phyloP scores from a whole-genome alignment of 2,329 filamentous ascomycete species.

The Ceratocystis cacaofunesta region DNA sequence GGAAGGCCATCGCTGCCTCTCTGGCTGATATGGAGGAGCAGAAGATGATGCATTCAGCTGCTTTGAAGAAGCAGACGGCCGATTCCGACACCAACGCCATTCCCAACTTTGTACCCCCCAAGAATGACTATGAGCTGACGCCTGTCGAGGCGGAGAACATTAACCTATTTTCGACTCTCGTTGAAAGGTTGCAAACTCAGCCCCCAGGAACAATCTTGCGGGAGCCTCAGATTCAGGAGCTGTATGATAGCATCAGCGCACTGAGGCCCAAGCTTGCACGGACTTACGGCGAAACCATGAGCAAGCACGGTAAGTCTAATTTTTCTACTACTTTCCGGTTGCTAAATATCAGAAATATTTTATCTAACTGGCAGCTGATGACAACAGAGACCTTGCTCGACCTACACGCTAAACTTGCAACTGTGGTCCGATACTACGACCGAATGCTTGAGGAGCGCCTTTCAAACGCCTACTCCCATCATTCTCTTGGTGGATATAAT shows the following conservation, averaged over 20 bases:
- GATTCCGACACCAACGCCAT: constrained; percentile 29
- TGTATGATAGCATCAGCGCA: constrained; percentile 94
- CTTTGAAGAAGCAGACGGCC: constrained; percentile 59
- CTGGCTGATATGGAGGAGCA: constrained; percentile 96
- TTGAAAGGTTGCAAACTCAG: constrained; percentile 88
- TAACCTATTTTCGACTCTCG: constrained; percentile 83
- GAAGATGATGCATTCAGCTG: constrained; percentile 76
- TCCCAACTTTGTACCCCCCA: constrained; percentile 49
- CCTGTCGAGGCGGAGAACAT: constrained; percentile 95
- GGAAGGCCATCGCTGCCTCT: constrained; percentile 88
- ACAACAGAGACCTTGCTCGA: constrained; percentile 72
- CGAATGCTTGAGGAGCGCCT: constrained; percentile 93
- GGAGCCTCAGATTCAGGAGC: constrained; percentile 92
- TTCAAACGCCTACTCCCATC: constrained; percentile 81
- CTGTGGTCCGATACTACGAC: constrained; percentile 93
- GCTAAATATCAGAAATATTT: background rate
- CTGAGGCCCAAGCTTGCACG: constrained; percentile 84
- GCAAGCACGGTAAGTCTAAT: constrained; percentile 67
- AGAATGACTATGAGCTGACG: constrained; percentile 88
- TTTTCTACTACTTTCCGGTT: background rate
- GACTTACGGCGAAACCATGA: constrained; percentile 98
- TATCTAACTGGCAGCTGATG: background rate
- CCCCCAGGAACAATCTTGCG: constrained; percentile 90
- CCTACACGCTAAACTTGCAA: constrained; percentile 85
- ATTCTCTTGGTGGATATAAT: constrained; percentile 43